Percentiles rank a stretch among this genome's conserved stretches.
Conservation (phyloP, 108 stramenopile species). For the Cyclotella baltica region DNA sequence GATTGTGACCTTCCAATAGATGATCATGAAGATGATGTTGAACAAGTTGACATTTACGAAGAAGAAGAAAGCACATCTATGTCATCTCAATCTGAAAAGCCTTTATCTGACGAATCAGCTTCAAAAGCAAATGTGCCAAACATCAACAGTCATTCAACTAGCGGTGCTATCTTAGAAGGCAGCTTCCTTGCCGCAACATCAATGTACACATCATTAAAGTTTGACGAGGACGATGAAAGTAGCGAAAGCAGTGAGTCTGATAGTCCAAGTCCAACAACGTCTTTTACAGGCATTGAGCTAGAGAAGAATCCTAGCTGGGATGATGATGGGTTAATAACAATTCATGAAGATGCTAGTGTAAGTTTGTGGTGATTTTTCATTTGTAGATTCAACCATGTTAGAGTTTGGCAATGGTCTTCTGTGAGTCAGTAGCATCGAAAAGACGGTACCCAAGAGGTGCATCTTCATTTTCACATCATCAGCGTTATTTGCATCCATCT, state of each 20-base stretch:
- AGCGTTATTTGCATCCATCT: too few relatives aligned
- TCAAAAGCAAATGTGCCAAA: neutral
- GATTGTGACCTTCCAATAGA: neutral
- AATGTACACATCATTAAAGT: neutral
- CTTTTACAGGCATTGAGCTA: conserved; percentile 12
- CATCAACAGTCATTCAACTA: too few relatives aligned
- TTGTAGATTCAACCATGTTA: too few relatives aligned
- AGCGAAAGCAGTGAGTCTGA: conserved; percentile 19
- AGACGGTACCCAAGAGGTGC: too few relatives aligned
- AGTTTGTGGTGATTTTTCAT: conserved; percentile 12
- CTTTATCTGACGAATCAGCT: neutral
- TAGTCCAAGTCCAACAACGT: conserved; percentile 16
- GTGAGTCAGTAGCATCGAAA: too few relatives aligned
- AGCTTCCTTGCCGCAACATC: conserved; percentile 31
- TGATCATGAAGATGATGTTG: neutral
- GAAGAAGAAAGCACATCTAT: conserved; percentile 6
- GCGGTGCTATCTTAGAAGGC: too few relatives aligned
- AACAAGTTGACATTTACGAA: conserved; percentile 13
- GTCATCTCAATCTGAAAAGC: neutral
- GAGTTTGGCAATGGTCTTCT: too few relatives aligned
- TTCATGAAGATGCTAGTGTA: conserved; percentile 44
- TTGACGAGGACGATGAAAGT: neutral
- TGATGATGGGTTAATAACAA: conserved; percentile 42
- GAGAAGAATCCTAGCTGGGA: conserved; percentile 21
- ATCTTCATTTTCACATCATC: too few relatives aligned